Conservation (phyloP, 176 grass and related monocot genomes). For the Cenchrus americanus region DNA sequence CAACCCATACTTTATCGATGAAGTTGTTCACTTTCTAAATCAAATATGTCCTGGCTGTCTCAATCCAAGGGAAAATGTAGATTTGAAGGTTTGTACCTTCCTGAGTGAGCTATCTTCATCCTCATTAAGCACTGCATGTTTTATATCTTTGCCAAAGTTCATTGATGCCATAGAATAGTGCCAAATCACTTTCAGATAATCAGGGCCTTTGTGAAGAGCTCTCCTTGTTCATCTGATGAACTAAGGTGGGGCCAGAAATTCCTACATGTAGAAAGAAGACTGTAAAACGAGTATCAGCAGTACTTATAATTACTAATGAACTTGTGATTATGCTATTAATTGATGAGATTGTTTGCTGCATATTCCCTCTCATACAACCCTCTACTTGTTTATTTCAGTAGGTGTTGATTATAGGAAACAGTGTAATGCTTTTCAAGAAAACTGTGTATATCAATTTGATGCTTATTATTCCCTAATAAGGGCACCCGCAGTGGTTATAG, state of each 20-base stretch:
- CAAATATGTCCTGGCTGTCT: constrained; percentile 85
- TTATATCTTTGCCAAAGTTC: not conserved
- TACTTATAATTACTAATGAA: not conserved
- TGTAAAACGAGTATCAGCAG: constrained; percentile 18
- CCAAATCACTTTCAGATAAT: constrained; percentile 1
- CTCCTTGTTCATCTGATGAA: constrained; percentile 21
- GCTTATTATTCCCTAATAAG: not conserved
- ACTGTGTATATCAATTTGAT: constrained; percentile 1
- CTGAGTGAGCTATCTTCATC: constrained; percentile 29
- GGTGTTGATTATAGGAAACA: constrained; percentile 39
- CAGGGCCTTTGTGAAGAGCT: constrained; percentile 12
- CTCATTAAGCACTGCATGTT: constrained; percentile 24
- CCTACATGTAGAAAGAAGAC: not conserved
- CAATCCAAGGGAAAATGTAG: constrained; percentile 53
- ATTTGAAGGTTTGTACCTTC: constrained; percentile 61
- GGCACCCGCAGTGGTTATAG: too few species aligned
- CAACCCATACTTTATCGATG: constrained; percentile 70
- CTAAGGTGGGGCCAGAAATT: not conserved
- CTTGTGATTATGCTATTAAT: not conserved
- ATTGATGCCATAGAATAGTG: constrained; percentile 6
- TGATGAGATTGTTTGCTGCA: constrained; percentile 30
- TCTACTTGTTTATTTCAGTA: constrained; percentile 13
- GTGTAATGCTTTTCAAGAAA: not conserved
- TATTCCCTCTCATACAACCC: not conserved
- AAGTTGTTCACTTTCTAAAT: constrained; percentile 87